These are phyloP conservation scores for Phlebopus sp. DNA, from an alignment of 1,284 basidiomycete genomes.

Conservation along the genomic window DNA sequence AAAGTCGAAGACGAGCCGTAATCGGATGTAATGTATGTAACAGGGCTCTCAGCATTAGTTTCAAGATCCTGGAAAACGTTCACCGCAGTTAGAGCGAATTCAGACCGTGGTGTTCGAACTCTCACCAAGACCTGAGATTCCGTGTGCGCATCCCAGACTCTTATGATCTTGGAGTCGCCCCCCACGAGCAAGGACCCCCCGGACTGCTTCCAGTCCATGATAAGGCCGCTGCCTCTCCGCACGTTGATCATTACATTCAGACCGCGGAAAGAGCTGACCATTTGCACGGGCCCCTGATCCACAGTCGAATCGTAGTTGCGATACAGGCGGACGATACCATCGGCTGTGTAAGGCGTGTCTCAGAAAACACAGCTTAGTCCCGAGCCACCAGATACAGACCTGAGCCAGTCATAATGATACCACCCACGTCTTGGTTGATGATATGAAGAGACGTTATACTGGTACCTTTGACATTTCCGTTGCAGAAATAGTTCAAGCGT, in stretches of 20 bases:
- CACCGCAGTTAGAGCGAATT: background rate
- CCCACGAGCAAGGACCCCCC: constrained; percentile 84
- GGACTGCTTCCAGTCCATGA: constrained; percentile 93
- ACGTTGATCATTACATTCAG: constrained; percentile 76
- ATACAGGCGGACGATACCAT: constrained; percentile 90
- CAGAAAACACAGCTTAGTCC: background rate
- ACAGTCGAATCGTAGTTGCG: constrained; percentile 80
- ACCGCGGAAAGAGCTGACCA: constrained; percentile 93
- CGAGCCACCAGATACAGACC: constrained; percentile 46
- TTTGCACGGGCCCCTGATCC: constrained; percentile 67
- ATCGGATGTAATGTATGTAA: constrained; percentile 86
- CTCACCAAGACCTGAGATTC: constrained; percentile 81
- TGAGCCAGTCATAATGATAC: constrained; percentile 86
- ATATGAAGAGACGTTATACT: constrained; percentile 90
- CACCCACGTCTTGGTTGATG: constrained; percentile 95
- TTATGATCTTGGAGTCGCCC: constrained; percentile 87
- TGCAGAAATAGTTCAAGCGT: constrained; percentile 82
- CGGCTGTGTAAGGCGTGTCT: constrained; percentile 51
- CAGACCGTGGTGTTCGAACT: constrained; percentile 1
- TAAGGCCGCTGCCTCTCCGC: constrained; percentile 77
- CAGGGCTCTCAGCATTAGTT: constrained; percentile 87
- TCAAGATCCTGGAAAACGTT: constrained; percentile 65
- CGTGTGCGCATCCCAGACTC: constrained; percentile 94
- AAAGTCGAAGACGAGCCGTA: constrained; percentile 78
- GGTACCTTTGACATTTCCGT: constrained; percentile 82